A percentile compares a stretch with the other conserved stretches of the same genome.
Conservation (phyloP, 208 protist genomes). For the Trypanosoma mega region DNA sequence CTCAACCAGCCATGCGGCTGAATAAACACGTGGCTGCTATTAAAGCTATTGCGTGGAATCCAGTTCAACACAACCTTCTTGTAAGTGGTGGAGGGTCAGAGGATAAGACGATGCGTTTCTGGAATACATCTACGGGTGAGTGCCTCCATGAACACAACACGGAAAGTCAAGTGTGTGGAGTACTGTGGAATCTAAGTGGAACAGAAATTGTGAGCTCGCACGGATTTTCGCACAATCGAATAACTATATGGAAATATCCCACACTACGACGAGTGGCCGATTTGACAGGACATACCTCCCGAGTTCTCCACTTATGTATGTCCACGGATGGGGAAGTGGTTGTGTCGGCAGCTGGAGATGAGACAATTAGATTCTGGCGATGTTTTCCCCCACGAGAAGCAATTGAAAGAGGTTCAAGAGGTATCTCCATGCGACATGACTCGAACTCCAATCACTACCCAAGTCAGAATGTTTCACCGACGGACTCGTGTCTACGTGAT, state of each 20-base stretch:
- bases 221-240: conserved; percentile 98
- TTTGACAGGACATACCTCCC: conserved; percentile 96
- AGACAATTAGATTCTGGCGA: conserved; percentile 97
- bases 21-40: conserved; percentile 95
- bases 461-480: neutral
- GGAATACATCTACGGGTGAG: conserved; percentile 96
- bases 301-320: conserved; percentile 98
- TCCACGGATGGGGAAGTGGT: conserved; percentile 97
- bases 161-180: conserved; percentile 95
- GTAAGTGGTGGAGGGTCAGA: conserved; percentile 97
- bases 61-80: conserved; percentile 93
- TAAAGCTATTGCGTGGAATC: conserved; percentile 99
- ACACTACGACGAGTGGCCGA: conserved; percentile 96
- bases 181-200: conserved; percentile 95
- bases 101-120: conserved; percentile 98
- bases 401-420: conserved; percentile 6
- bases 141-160: conserved; percentile 95
- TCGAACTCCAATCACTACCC: conserved; percentile 17
- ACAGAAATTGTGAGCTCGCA: conserved; percentile 98
- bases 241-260: conserved; percentile 99
- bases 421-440: conserved; percentile 3
- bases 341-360: conserved; percentile 97
- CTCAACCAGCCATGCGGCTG: conserved; percentile 80
- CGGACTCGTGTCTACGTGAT: conserved; percentile 19
- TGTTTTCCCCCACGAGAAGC: conserved; percentile 63